phyloP scores from a whole-genome alignment of 495 filamentous ascomycete species.

The Endocarpon pusillum region DNA sequence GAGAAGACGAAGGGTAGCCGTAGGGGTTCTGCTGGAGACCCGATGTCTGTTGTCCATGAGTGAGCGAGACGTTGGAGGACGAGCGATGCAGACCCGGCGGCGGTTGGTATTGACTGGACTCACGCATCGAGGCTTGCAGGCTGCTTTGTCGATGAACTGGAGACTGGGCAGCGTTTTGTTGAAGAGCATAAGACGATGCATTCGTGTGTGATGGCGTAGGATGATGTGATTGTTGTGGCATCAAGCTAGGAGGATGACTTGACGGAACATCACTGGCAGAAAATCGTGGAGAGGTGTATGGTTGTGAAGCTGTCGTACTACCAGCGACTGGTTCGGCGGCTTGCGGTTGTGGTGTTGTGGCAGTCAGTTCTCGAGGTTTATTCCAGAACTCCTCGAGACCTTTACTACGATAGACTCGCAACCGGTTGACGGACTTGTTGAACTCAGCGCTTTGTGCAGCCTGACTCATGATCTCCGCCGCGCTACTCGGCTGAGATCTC shows the following conservation, averaged over 20 bases:
- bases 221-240: conserved; percentile 21
- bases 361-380: conserved; percentile 55
- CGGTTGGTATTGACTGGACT: conserved; percentile 24
- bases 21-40: conserved; percentile 25
- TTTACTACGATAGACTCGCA: conserved; percentile 55
- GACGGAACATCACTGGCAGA: conserved; percentile 20
- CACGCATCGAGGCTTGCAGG: conserved; percentile 27
- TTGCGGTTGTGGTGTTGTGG: conserved; percentile 30
- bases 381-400: conserved; percentile 65
- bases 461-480: conserved; percentile 72
- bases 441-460: conserved; percentile 78
- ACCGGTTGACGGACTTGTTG: conserved; percentile 63
- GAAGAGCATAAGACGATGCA: conserved; percentile 3
- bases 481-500: conserved; percentile 59
- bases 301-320: conserved; percentile 29
- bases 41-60: no score
- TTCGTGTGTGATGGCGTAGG: conserved; percentile 24
- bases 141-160: conserved; percentile 23
- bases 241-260: conserved; percentile 21
- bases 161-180: conserved; percentile 14
- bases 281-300: conserved; percentile 26
- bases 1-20: conserved; percentile 27
- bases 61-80: conserved; percentile 22
- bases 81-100: conserved; percentile 29
- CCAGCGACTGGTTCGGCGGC: conserved; percentile 15